Evolutionary conservation across 169 alveolate genomes (phyloP), one percentile per base, ranked within the genome.

Genomic region (Plasmodium yoelii): DNA sequence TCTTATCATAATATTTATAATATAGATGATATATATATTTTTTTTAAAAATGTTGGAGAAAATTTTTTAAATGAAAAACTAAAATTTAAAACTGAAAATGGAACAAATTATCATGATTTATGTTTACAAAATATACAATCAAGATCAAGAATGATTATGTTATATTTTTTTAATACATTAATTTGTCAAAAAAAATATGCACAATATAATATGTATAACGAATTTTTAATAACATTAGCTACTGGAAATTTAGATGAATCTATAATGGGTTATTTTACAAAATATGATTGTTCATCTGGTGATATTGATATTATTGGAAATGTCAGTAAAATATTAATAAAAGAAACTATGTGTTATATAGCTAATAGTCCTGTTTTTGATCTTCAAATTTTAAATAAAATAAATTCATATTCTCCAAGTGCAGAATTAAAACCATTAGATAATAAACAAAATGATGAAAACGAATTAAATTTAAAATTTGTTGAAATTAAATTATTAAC

Each of bases 271-370:
- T 96, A 96, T 75, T 93, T 95, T 80, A 97, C 99, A 8, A 97
- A 97, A 70, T 97, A 97, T 89, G 99, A 97, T 91, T 96, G 98
- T 91, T 91, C 96, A 42, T 90, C 97, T 15, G 98, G 97, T 1
- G 99, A 97, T 63, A 77, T 97, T 15, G 95, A 96, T 74, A 97
- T 98, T 12, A 96, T 97, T 28, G 99, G 99, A 34, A 94, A 97
- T 34, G 91, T 95, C 13, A 90, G 94, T 61, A 97, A 97, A 87
- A 61, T 75, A 1, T 47, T 70, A 69, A 86, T 86, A 7, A 86
- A 86, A 59, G 91, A 86, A 72, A 86, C 87, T 5, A 70, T 86
- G 71, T 86, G 87, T 22, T 59, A 57, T n/a, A 46, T 86, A 59
- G 87, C 77, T 5, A 86, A 57, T 63, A 87, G 60, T 57, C 74